A percentile compares a stretch with the other conserved stretches of the same genome.
Conservation (phyloP, 2,329 filamentous ascomycete species). For the Pyricularia pennisetigena region DNA sequence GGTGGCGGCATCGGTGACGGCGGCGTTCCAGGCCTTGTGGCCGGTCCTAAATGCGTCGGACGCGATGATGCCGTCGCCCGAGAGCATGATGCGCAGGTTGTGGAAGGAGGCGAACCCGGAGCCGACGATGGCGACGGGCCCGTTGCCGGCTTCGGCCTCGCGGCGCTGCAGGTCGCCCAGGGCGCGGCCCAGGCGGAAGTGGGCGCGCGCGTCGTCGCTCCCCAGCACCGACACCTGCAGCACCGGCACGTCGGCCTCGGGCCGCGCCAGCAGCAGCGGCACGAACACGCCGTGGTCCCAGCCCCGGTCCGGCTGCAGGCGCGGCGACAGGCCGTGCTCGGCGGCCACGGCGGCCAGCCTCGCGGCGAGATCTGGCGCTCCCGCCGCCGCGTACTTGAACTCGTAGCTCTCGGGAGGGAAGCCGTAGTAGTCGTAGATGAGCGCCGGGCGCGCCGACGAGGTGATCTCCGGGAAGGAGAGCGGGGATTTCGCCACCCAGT, state of each 20-base stretch:
- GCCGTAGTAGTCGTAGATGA: conserved; percentile 50
- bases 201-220: conserved; percentile 36
- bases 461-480: conserved; percentile 46
- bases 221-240: conserved; percentile 46
- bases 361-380: conserved; percentile 40
- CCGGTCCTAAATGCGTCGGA: conserved; percentile 15
- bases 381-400: conserved; percentile 46
- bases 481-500: conserved; percentile 41
- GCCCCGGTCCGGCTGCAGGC: conserved; percentile 29
- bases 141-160: conserved; percentile 29
- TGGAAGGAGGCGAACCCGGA: conserved; percentile 51
- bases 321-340: conserved; percentile 31
- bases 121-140: conserved; percentile 49
- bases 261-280: conserved; percentile 43
- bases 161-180: conserved; percentile 36
- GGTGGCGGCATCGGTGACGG: conserved; percentile 29
- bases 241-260: conserved; percentile 40
- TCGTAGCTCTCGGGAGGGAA: conserved; percentile 46
- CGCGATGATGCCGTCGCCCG: conserved; percentile 9
- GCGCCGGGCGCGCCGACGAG: conserved; percentile 31
- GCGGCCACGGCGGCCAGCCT: conserved; percentile 35
- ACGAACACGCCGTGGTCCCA: conserved; percentile 56
- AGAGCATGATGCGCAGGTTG: conserved; percentile 38
- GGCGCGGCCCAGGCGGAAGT: conserved; percentile 43
- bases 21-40: conserved; percentile 33